A percentile compares a stretch with the other conserved stretches of the same genome.
phyloP scores from a whole-genome alignment of 805 yeast species.

The Starmerella stigmatis region DNA sequence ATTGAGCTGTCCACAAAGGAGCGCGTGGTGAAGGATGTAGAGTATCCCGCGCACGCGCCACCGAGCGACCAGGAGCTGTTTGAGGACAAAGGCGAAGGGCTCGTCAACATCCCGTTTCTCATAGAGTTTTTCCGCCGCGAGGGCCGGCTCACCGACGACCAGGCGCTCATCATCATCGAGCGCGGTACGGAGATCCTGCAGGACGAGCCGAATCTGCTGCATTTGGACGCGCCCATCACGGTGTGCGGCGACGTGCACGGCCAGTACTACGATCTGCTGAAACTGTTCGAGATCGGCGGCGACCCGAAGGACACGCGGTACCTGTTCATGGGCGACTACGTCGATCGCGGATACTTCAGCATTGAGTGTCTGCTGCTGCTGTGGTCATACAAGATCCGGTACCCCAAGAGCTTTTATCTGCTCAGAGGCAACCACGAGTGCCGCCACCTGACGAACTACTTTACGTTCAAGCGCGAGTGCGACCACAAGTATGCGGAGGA shows the following conservation, averaged over 20 bases:
- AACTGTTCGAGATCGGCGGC: constrained; percentile 88
- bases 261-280: constrained; percentile 80
- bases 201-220: constrained; percentile 67
- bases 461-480: constrained; percentile 87
- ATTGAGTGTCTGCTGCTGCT: constrained; percentile 60
- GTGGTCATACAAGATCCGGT: constrained; percentile 67
- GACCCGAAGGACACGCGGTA: constrained; percentile 68
- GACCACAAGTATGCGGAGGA: constrained; percentile 58
- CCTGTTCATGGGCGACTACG: constrained; percentile 85
- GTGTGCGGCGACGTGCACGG: constrained; percentile 98
- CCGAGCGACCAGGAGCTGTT: constrained; percentile 68
- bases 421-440: constrained; percentile 94
- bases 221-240: constrained; percentile 84
- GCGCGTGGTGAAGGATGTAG: constrained; percentile 46
- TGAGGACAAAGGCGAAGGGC: constrained; percentile 35
- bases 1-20: constrained; percentile 44
- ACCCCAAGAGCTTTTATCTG: constrained; percentile 65
- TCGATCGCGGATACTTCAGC: constrained; percentile 86
- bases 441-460: constrained; percentile 82
- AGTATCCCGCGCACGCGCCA: constrained; percentile 51
- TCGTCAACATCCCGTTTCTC: constrained; percentile 64
- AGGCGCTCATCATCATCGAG: constrained; percentile 55
- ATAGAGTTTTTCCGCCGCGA: constrained; percentile 66
- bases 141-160: constrained; percentile 65
- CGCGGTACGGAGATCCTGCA: constrained; percentile 54